Conservation (phyloP, 2,329 filamentous ascomycete genomes). For the Sporothrix euskadiensis region DNA sequence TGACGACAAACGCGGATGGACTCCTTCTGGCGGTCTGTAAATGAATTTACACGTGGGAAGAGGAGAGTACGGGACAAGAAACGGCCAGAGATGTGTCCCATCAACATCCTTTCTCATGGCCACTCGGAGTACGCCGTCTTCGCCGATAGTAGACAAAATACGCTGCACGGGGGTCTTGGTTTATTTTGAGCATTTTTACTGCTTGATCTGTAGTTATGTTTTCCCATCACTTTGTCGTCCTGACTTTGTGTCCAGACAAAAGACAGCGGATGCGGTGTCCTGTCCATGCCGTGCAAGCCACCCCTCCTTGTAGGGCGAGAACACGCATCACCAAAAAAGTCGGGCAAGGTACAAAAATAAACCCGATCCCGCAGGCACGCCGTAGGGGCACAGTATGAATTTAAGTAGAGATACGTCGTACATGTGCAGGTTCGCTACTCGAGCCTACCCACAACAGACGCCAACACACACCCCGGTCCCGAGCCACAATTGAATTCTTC, state of each 20-base stretch:
- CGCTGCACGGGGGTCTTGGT: not conserved
- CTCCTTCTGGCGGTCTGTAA: slow-evolving; percentile 13
- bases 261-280: not conserved
- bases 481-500: not conserved
- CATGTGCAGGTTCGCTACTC: no score
- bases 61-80: not conserved
- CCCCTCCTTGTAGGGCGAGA: not conserved
- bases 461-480: not conserved
- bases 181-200: not conserved
- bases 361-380: slow-evolving; percentile 1
- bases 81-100: not conserved
- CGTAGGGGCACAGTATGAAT: not conserved
- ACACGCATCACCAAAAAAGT: not conserved
- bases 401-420: not conserved
- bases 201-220: not conserved
- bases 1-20: not conserved
- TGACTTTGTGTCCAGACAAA: not conserved
- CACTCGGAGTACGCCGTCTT: slow-evolving; percentile 9
- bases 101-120: not conserved
- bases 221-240: not conserved
- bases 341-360: not conserved
- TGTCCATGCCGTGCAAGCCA: not conserved
- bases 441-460: not conserved
- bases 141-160: not conserved
- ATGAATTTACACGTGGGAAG: not conserved